phyloP scores from a whole-genome alignment of 169 alveolate genomes.

The Cryptosporidium felis region DNA sequence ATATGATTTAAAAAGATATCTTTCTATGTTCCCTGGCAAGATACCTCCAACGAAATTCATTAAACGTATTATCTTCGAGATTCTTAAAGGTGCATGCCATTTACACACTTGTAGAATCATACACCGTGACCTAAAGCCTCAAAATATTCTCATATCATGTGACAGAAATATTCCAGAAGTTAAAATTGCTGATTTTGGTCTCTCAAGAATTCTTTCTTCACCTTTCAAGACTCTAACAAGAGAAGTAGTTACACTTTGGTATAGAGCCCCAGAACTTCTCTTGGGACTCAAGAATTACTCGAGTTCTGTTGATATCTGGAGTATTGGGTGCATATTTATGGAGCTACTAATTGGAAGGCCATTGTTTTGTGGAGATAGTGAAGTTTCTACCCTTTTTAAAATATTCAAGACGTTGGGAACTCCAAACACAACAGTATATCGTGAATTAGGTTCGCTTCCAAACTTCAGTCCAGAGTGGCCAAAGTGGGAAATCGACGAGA shows the following conservation, averaged over 20 bases:
- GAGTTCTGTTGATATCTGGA: conserved; percentile 96
- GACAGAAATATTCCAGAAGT: conserved; percentile 66
- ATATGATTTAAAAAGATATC: conserved; percentile 63
- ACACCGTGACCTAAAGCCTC: conserved; percentile 90
- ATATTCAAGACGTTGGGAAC: conserved; percentile 92
- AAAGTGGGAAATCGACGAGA: conserved; percentile 45
- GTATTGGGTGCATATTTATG: conserved; percentile 94
- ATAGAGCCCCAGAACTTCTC: conserved; percentile 97
- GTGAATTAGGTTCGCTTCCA: conserved; percentile 36
- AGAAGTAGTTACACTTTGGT: conserved; percentile 97
- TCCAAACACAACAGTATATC: conserved; percentile 78
- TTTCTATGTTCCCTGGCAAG: conserved; percentile 50
- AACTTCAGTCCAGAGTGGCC: conserved; percentile 61
- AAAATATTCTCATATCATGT: conserved; percentile 79
- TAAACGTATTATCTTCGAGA: conserved; percentile 56
- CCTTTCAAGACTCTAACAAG: conserved; percentile 90
- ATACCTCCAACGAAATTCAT: conserved; percentile 22
- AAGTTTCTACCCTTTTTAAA: conserved; percentile 86
- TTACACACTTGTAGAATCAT: conserved; percentile 88
- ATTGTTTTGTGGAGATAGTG: conserved; percentile 87
- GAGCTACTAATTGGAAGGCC: conserved; percentile 88
- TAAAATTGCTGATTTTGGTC: conserved; percentile 91
- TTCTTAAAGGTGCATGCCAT: conserved; percentile 83
- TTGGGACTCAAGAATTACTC: conserved; percentile 93
- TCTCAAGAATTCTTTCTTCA: conserved; percentile 77